Base-by-base conservation (phyloP, 192 early-diverging fungal species). In the Rhizophagus prolifer region DNA sequence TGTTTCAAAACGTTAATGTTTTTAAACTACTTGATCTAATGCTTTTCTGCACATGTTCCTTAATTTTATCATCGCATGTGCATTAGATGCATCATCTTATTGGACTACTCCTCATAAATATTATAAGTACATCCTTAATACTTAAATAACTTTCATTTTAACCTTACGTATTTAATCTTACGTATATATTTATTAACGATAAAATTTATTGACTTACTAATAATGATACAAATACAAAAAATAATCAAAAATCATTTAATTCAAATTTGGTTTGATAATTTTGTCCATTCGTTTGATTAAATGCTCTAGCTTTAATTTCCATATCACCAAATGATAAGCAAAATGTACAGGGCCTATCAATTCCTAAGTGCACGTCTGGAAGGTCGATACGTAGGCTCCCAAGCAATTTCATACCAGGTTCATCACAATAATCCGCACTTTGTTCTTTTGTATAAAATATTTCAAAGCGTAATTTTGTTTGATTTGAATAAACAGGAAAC, bases 201-300 rank as follows among this genome's bases (percentile, higher is more conserved):
- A 8, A 8, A 38, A 38, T 38, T 38, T 38, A 38, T 38, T 9
- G 7, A 38, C 6, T 38, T 38, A 8, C 0, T 38, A 38, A 38
- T 38, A 8, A 38, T 38, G 36, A 38, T 38, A 38, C 36, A 8
- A 38, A 38, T 8, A 38, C 7, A 38, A 38, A 5, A 36, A 5
- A 4, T 4, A 38, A 38, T 5, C 7, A 38, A 38, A 38, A 38
- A 38, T 14, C 3, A 8, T 8, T 38, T 0, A 38, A 54, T 54
- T 65, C 63, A n/a, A 65, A 65, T 8, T 26, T 65, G 0, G 63
- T 65, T 34, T 65, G 25, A 3, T 65, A 65, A 65, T 31, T 65
- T 65, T 65, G 63, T 3, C 63, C 63, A 19, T 65, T 65, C 23
- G 28, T 65, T 26, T 31, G 13, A 28, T 65, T 65, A 26, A 21